Conservation (phyloP, 208 protist genomes). For the Polymyxa betae region DNA sequence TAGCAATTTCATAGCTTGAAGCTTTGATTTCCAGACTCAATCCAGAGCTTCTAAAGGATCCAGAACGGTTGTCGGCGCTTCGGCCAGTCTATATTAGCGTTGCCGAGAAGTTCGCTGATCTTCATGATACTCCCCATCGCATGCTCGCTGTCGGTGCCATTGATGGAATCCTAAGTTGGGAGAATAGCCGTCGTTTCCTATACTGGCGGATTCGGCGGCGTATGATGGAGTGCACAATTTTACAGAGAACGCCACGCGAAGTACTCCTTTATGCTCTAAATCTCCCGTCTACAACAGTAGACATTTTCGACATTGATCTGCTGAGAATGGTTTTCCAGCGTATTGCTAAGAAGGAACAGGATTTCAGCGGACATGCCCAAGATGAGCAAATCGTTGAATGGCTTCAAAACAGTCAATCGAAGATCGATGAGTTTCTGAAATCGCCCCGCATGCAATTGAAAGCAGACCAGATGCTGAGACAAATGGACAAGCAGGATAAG, state of each 20-base stretch:
- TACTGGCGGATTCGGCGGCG: slow-evolving; percentile 86
- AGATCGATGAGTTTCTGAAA: too few relatives aligned
- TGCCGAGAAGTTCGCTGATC: slow-evolving; percentile 90
- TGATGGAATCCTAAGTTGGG: slow-evolving; percentile 84
- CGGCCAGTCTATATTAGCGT: slow-evolving; percentile 85
- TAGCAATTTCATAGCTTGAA: neutral
- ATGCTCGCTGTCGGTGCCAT: slow-evolving; percentile 92
- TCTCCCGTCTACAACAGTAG: neutral
- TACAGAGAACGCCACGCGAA: neutral
- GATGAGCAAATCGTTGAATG: too few relatives aligned
- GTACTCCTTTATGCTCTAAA: neutral
- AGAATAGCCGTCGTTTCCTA: slow-evolving; percentile 83
- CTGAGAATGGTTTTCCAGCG: neutral
- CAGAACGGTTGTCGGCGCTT: neutral
- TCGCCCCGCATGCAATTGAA: too few relatives aligned
- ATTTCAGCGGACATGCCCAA: too few relatives aligned
- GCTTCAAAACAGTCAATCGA: too few relatives aligned
- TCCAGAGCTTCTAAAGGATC: neutral
- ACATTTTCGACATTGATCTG: neutral
- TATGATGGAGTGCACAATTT: slow-evolving; percentile 65
- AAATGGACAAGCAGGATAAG: too few relatives aligned
- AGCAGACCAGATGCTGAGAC: too few relatives aligned
- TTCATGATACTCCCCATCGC: slow-evolving; percentile 92
- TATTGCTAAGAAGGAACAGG: too few relatives aligned
- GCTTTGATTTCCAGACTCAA: neutral